These are phyloP conservation scores for Dothideomycetes sp. DNA, from an alignment of 2,329 filamentous ascomycete species.

Conservation along the genomic window DNA sequence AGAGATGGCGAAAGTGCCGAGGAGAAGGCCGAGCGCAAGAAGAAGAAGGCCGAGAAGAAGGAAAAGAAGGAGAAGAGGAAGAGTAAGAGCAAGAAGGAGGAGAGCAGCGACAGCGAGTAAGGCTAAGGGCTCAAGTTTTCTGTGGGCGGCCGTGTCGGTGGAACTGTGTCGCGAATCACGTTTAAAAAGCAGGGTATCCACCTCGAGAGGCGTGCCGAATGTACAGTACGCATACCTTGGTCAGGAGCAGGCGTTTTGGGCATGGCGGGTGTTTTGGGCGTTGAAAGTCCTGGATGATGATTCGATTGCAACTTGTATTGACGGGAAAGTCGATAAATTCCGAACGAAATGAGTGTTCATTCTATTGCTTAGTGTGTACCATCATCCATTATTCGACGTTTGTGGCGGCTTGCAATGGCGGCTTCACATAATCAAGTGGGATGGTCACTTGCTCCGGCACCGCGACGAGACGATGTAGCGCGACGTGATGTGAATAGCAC, in stretches of 20 bases:
- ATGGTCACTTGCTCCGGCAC: too few species aligned
- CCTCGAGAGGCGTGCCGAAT: not conserved
- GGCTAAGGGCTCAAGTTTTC: too few species aligned
- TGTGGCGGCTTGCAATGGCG: too few species aligned
- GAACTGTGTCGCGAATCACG: too few species aligned
- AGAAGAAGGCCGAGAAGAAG: slow-evolving; percentile 75
- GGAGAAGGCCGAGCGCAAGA: slow-evolving; percentile 37
- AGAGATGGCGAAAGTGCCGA: slow-evolving; percentile 35
- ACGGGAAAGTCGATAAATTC: not conserved
- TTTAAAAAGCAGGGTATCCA: not conserved
- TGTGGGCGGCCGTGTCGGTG: too few species aligned
- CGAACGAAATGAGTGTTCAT: not conserved
- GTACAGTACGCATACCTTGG: slow-evolving; percentile 8
- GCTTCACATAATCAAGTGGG: too few species aligned
- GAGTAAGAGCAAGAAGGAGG: slow-evolving; percentile 31
- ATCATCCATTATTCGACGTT: too few species aligned
- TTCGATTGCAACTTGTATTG: slow-evolving; percentile 1
- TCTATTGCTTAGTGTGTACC: not conserved
- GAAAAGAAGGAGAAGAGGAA: slow-evolving; percentile 69
- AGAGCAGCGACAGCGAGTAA: slow-evolving; percentile 29
- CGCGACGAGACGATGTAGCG: too few species aligned
- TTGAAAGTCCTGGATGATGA: slow-evolving; percentile 8
- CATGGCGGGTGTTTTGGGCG: slow-evolving; percentile 6
- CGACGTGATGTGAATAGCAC: too few species aligned
- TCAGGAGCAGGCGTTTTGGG: slow-evolving; percentile 8